phyloP scores from a whole-genome alignment of 1,284 basidiomycete species.

The Cryptococcus hybrid region DNA sequence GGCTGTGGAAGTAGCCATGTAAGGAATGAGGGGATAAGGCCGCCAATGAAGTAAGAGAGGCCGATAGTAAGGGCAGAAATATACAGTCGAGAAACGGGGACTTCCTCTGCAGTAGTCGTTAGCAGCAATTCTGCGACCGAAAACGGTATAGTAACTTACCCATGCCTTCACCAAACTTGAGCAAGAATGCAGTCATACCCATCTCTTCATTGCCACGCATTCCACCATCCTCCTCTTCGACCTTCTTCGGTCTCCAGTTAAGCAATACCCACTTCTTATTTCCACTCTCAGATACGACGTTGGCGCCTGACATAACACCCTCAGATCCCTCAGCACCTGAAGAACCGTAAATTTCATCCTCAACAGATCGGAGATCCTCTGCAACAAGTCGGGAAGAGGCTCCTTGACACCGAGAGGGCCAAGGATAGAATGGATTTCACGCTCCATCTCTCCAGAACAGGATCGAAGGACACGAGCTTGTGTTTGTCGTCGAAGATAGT shows the following conservation, averaged over 20 bases:
- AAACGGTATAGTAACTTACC: slow-evolving; percentile 54
- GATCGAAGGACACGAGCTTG: slow-evolving; percentile 78
- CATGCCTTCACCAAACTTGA: slow-evolving; percentile 88
- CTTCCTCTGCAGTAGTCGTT: slow-evolving; percentile 62
- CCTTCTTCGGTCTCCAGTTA: slow-evolving; percentile 11
- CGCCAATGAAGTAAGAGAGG: slow-evolving; percentile 71
- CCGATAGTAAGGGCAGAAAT: slow-evolving; percentile 91
- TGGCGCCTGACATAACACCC: slow-evolving; percentile 49
- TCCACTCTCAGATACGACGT: slow-evolving; percentile 10
- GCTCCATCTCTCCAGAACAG: slow-evolving; percentile 91
- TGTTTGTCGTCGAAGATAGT: slow-evolving; percentile 71
- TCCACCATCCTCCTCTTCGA: slow-evolving; percentile 27
- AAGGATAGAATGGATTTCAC: slow-evolving; percentile 85
- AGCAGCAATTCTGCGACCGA: not conserved
- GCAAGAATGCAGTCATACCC: slow-evolving; percentile 86
- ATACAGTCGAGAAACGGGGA: slow-evolving; percentile 66
- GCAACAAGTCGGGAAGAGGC: slow-evolving; percentile 76
- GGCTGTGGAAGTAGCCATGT: slow-evolving; percentile 71
- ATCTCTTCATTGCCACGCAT: slow-evolving; percentile 67
- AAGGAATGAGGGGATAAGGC: slow-evolving; percentile 82
- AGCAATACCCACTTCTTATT: slow-evolving; percentile 21
- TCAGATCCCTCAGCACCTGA: slow-evolving; percentile 16
- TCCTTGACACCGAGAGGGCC: slow-evolving; percentile 86
- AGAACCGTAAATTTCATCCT: slow-evolving; percentile 50
- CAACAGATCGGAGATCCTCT: slow-evolving; percentile 65